Evolutionary conservation across 495 filamentous ascomycete species (phyloP).

Genomic region (Penicillium silybi): DNA sequence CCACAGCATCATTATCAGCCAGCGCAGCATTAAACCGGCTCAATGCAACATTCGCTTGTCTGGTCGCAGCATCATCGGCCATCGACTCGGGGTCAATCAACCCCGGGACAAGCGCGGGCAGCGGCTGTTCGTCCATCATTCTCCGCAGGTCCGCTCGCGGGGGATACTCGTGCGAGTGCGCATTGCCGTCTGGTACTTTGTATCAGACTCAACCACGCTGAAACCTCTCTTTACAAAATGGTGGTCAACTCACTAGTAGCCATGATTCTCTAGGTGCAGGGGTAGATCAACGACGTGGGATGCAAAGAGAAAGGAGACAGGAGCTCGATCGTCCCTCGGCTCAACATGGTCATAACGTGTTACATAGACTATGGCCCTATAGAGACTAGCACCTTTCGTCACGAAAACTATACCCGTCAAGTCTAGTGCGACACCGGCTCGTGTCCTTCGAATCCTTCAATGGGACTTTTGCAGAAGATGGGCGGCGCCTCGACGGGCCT

Average conservation of each 20-base stretch:
- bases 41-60: slow-evolving; percentile 6
- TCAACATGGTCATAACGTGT: neutral
- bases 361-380: neutral
- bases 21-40: slow-evolving; percentile 15
- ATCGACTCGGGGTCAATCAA: slow-evolving; percentile 11
- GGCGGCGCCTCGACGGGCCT: neutral
- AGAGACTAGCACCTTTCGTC: neutral
- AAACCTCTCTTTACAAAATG: neutral
- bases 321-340: neutral
- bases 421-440: neutral
- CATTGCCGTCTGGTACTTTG: neutral
- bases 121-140: slow-evolving; percentile 20
- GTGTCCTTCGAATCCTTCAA: neutral
- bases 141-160: slow-evolving; percentile 12
- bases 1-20: neutral
- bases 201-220: neutral
- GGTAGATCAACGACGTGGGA: neutral
- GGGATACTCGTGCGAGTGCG: slow-evolving; percentile 6
- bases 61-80: slow-evolving; percentile 12
- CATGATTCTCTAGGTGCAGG: neutral
- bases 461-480: neutral
- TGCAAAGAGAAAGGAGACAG: neutral
- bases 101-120: slow-evolving; percentile 11
- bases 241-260: neutral
- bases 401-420: neutral